Evolutionary conservation across 2,329 filamentous ascomycete genomes (phyloP), one percentile per base, ranked within the genome.

Genomic region (Botrytis sinoallii): DNA sequence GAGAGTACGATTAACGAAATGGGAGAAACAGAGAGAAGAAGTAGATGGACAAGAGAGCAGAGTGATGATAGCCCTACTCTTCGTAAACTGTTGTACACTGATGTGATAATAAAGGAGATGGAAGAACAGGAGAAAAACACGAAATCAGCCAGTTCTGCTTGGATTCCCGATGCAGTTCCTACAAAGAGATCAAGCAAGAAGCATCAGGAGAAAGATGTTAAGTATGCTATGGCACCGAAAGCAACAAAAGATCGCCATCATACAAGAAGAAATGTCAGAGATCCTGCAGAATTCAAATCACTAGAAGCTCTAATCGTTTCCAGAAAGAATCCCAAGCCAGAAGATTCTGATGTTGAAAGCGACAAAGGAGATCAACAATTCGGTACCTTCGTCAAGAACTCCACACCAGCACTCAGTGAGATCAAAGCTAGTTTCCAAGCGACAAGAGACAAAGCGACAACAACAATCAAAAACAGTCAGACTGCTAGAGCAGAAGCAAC

Each of bases 311-410:
- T 7, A 1, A 6, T 52, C 48, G 4, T 8, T 16, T 8, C n/a
- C 25, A 55, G 52, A 55, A 55, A 29, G 14, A 29, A 8, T 18
- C 14, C 1, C 7, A 16, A 29, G n/a, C 14, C n/a, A 57, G n/a
- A 57, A 32, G 7, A 18, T 32, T 57, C 7, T 12, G 16, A 18
- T 18, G 6, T 29, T 32, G 6, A 57, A 8, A 57, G n/a, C 52
- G 0, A 18, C 14, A 18, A 12, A 2, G 48, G 8, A 29, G n/a
- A 57, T 14, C n/a, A 57, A 29, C 52, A 9, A 32, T 57, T 18
- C 14, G 6, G 29, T 1, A 29, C 1, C n/a, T 18, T 29, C 1
- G 14, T 1, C 52, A 18, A 18, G 1, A 57, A 8, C 1, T 3
- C n/a, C n/a, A 32, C 52, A 14, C n/a, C n/a, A 57, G 4, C 25